phyloP scores from a whole-genome alignment of 768 basidiomycete species.

The Tulasnella sp. region DNA sequence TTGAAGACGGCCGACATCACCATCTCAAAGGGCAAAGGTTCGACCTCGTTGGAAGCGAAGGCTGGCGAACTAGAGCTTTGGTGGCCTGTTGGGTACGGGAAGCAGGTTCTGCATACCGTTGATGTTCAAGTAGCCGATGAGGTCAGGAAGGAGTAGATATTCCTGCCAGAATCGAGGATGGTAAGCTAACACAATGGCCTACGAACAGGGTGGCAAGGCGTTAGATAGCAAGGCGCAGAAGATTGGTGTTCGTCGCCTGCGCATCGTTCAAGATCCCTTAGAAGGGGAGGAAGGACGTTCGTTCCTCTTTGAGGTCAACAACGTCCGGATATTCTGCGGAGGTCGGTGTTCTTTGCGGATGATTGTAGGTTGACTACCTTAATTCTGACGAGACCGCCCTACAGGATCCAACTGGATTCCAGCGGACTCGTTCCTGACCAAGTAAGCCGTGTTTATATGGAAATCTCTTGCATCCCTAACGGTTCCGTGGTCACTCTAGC shows the following conservation, averaged over 20 bases:
- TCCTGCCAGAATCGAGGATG: not conserved
- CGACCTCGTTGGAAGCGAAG: conserved; percentile 47
- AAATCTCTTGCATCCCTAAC: not conserved
- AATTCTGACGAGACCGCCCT: not conserved
- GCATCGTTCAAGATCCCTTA: conserved; percentile 76
- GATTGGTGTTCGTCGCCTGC: conserved; percentile 72
- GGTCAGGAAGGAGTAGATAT: conserved; percentile 40
- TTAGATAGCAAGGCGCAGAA: conserved; percentile 54
- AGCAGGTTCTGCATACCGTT: conserved; percentile 71
- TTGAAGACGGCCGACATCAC: conserved; percentile 33
- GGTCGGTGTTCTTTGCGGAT: conserved; percentile 42
- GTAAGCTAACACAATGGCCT: not conserved
- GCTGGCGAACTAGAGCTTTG: conserved; percentile 66
- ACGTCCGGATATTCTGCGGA: conserved; percentile 83
- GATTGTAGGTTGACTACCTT: not conserved
- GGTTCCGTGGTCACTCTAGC: conserved; percentile 33
- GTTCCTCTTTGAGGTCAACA: conserved; percentile 91
- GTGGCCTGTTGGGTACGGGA: conserved; percentile 82
- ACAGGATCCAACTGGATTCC: conserved; percentile 92
- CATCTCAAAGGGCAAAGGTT: conserved; percentile 39
- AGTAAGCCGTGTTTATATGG: conserved; percentile 42
- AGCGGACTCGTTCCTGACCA: conserved; percentile 83
- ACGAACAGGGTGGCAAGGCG: conserved; percentile 45
- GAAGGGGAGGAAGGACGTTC: conserved; percentile 69
- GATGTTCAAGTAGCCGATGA: conserved; percentile 51